Evolutionary conservation across 1,284 basidiomycete species (phyloP), one percentile per base, ranked within the genome.

Genomic region (Cutaneotrichosporon cutaneum): DNA sequence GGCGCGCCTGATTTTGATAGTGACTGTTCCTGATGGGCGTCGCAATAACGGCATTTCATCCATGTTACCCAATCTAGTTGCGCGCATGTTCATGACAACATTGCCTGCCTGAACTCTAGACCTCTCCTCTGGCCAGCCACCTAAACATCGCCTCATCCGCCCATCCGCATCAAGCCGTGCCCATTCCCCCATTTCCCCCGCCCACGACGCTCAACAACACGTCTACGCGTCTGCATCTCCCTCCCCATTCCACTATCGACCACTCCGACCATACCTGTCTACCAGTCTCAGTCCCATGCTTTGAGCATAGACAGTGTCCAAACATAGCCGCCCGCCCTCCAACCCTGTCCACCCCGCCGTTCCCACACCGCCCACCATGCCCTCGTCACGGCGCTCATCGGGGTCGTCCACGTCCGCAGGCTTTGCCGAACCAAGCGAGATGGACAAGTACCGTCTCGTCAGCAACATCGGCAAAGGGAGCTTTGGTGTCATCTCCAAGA

Each of bases 381-480:
- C 59, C 14, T 26, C 42, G 4, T n/a, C 65, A 30, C 33, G 30
- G 33, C 57, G 61, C 54, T 36, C 58, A 21, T 42, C 59, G 56
- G 32, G 35, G 33, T 45, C 60, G 11, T 39, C 59, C 53, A 45
- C 60, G 10, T n/a, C 58, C 4, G 26, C n/a, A 48, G 58, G 56
- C 13, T 77, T 74, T 66, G 69, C 70, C 2, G 75, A 73, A 54
- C 72, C 72, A 83, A 70, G 73, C 8, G 77, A 80, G 65, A 82
- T 93, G 48, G 87, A 89, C 67, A 84, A 86, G 61, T 96, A 95
- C 75, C 92, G 94, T 67, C 83, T 91, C 5, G 83, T 94, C 54
- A 92, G 94, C 69, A 84, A 95, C 64, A 95, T 99, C 59, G 94
- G 95, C 8, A 95, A 94, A 70, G 94, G 94, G n/a, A 92, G 90